Percentiles rank a stretch among this genome's conserved stretches.
These are phyloP conservation scores for Dendrobium chrysotoxum DNA, from an alignment of 106 monocot genomes.

Conservation along the genomic window DNA sequence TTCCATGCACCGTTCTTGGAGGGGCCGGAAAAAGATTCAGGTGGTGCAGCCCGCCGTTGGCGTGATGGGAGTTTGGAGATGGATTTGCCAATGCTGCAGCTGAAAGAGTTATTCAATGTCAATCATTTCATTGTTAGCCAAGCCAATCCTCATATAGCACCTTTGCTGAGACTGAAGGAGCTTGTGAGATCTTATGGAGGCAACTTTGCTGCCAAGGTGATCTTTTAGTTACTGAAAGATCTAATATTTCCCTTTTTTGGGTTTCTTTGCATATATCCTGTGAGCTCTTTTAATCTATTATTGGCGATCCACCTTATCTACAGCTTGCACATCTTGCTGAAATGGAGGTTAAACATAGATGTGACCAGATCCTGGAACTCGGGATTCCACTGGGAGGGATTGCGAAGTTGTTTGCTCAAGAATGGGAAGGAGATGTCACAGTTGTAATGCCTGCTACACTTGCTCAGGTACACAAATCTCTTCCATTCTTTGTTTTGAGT, in stretches of 20 bases:
- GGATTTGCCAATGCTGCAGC: slow-evolving; percentile 79
- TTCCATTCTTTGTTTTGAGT: neutral
- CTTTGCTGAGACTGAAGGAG: slow-evolving; percentile 73
- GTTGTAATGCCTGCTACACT: slow-evolving; percentile 88
- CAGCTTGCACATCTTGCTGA: slow-evolving; percentile 85
- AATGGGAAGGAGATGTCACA: slow-evolving; percentile 92
- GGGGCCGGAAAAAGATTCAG: slow-evolving; percentile 22
- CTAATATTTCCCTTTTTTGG: neutral
- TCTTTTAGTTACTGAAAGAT: neutral
- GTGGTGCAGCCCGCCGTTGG: slow-evolving; percentile 44
- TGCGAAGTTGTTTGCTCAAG: slow-evolving; percentile 86
- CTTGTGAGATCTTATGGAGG: slow-evolving; percentile 67
- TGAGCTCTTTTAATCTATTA: neutral
- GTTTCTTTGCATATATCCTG: neutral
- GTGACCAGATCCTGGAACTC: slow-evolving; percentile 75
- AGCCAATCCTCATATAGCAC: slow-evolving; percentile 85
- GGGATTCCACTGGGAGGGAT: slow-evolving; percentile 81
- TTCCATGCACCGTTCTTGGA: slow-evolving; percentile 52
- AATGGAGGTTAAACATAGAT: slow-evolving; percentile 91
- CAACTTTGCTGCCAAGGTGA: slow-evolving; percentile 74
- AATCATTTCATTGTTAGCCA: slow-evolving; percentile 94
- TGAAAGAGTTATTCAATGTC: slow-evolving; percentile 92
- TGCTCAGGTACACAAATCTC: slow-evolving; percentile 49
- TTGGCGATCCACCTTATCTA: neutral
- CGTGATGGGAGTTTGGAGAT: slow-evolving; percentile 86